Evolutionary conservation across 2,329 filamentous ascomycete species (phyloP).

Genomic region (Clarireedia monteithiana): DNA sequence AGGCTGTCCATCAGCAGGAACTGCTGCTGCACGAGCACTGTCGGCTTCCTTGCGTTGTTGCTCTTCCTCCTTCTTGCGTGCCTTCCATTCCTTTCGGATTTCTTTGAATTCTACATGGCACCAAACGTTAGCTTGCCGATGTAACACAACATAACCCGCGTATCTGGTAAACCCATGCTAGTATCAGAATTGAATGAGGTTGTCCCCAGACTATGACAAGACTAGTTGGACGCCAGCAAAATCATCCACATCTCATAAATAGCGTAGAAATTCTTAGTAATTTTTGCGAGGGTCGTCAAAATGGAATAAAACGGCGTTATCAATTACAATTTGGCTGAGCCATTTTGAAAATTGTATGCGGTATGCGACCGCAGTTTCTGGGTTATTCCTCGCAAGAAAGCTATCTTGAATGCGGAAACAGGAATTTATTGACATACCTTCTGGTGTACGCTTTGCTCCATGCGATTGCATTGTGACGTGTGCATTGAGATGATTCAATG

Average conservation of each 20-base stretch:
- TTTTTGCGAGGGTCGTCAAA: slow-evolving; percentile 14
- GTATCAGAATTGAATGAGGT: slow-evolving; percentile 30
- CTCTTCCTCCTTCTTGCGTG: slow-evolving; percentile 98
- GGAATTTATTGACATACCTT: slow-evolving; percentile 59
- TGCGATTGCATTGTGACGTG: slow-evolving; percentile 99
- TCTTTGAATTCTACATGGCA: slow-evolving; percentile 75
- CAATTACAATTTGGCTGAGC: no score
- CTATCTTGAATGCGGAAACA: not conserved
- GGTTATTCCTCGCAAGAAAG: no score
- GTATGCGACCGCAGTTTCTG: no score
- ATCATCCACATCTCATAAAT: slow-evolving; percentile 12
- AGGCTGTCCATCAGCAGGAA: slow-evolving; percentile 45
- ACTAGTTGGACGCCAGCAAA: slow-evolving; percentile 40
- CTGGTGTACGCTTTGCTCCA: slow-evolving; percentile 86
- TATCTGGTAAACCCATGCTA: slow-evolving; percentile 34
- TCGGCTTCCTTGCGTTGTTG: slow-evolving; percentile 83
- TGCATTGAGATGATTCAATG: slow-evolving; percentile 92
- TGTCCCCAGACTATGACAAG: slow-evolving; percentile 39
- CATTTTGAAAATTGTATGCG: no score
- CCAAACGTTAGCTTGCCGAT: slow-evolving; percentile 21
- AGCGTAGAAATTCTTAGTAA: slow-evolving; percentile 12
- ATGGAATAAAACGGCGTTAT: slow-evolving; percentile 8
- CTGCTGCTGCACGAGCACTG: slow-evolving; percentile 62
- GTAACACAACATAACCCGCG: slow-evolving; percentile 27
- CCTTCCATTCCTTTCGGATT: slow-evolving; percentile 98